These are phyloP conservation scores for Eimeria acervulina DNA, from an alignment of 169 alveolate genomes.

Conservation along the genomic window DNA sequence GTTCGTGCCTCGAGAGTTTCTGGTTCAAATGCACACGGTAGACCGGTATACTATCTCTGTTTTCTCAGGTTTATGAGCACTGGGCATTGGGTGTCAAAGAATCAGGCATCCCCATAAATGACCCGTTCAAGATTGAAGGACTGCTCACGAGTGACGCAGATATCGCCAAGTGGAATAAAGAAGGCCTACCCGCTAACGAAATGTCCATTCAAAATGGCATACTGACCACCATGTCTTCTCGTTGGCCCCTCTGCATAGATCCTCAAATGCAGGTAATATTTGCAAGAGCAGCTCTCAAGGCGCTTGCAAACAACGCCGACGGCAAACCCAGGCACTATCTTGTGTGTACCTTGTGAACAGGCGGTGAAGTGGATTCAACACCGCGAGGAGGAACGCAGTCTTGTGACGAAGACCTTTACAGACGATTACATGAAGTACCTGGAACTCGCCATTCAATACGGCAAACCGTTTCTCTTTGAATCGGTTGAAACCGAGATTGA, in stretches of 20 bases:
- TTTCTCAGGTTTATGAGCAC: slow-evolving; percentile 88
- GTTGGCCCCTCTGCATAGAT: slow-evolving; percentile 97
- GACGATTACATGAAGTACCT: slow-evolving; percentile 94
- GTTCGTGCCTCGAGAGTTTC: background rate
- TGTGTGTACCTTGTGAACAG: slow-evolving; percentile 43
- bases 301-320: background rate
- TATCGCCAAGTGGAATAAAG: slow-evolving; percentile 95
- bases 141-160: slow-evolving; percentile 95
- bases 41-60: background rate
- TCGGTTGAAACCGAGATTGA: slow-evolving; percentile 96
- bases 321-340: background rate
- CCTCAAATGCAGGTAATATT: slow-evolving; percentile 93
- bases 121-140: slow-evolving; percentile 92
- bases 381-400: slow-evolving; percentile 90
- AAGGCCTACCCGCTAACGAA: slow-evolving; percentile 97
- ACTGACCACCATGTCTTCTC: slow-evolving; percentile 93
- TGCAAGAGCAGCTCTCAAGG: background rate
- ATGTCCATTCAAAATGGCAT: slow-evolving; percentile 96
- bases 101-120: slow-evolving; percentile 91
- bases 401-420: slow-evolving; percentile 92
- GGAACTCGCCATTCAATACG: slow-evolving; percentile 95
- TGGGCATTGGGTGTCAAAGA: slow-evolving; percentile 92
- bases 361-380: slow-evolving; percentile 95
- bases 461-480: slow-evolving; percentile 95
- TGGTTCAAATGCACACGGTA: background rate